Evolutionary conservation across 441 rosid species (phyloP).

Genomic region (Viola pubescens): DNA sequence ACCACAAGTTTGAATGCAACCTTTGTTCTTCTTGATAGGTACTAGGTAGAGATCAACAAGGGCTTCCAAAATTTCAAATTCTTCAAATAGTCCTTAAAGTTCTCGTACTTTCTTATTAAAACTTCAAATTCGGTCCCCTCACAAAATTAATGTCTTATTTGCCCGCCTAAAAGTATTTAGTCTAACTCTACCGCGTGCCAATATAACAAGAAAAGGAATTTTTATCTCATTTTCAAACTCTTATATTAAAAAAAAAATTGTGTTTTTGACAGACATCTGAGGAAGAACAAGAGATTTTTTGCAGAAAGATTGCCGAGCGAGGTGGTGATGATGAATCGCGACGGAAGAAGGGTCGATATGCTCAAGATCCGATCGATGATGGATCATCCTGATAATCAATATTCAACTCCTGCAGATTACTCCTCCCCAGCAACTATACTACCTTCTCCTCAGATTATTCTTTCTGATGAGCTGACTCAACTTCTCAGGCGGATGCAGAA

Average conservation of each 20-base stretch:
- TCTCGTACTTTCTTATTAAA: no score
- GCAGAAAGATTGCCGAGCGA: conserved; percentile 30
- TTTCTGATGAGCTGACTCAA: conserved; percentile 18
- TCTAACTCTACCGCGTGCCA: not conserved
- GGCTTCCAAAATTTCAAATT: no score
- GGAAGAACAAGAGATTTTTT: conserved; percentile 30
- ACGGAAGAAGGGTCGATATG: conserved; percentile 28
- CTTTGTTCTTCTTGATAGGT: conserved; percentile 31
- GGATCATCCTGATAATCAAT: not conserved
- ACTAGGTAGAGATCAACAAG: no score
- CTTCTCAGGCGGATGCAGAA: not conserved
- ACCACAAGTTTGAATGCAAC: conserved; percentile 32
- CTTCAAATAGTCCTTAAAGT: no score
- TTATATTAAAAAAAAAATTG: not conserved
- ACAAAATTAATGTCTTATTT: no score
- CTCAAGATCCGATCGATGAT: conserved; percentile 20
- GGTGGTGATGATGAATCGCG: conserved; percentile 28
- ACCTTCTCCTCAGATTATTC: conserved; percentile 21
- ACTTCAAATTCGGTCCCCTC: no score
- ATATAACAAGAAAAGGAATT: no score
- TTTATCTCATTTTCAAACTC: no score
- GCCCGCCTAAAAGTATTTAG: no score
- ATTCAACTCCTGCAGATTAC: conserved; percentile 17
- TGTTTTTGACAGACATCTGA: conserved; percentile 21
- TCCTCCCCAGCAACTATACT: conserved; percentile 7